Evolutionary conservation across 2,329 filamentous ascomycete species (phyloP).

Genomic region (Zelopaecilomyces penicillatus): DNA sequence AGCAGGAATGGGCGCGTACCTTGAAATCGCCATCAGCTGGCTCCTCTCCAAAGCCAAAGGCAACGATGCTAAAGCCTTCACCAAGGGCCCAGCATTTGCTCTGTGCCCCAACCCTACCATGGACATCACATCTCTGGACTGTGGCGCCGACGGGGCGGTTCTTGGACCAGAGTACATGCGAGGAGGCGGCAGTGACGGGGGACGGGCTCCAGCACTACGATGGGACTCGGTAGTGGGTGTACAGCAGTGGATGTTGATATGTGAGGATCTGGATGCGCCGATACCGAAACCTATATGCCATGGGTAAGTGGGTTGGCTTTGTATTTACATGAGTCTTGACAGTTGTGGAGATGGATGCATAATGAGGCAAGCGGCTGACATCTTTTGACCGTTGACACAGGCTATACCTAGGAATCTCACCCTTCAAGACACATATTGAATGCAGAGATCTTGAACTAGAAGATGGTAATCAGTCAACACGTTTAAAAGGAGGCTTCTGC

Average conservation of each 20-base stretch:
- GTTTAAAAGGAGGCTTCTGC: constrained; percentile 36
- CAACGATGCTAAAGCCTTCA: constrained; percentile 31
- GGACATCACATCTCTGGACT: constrained; percentile 29
- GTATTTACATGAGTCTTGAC: not conserved
- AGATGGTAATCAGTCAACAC: constrained; percentile 16
- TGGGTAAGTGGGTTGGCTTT: constrained; percentile 23
- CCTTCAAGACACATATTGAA: not conserved
- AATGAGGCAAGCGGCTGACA: too few species aligned
- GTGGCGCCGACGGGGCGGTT: constrained; percentile 27
- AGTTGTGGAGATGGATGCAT: not conserved
- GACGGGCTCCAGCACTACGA: constrained; percentile 30
- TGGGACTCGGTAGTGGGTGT: constrained; percentile 30
- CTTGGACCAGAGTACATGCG: constrained; percentile 29
- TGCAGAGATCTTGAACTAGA: constrained; percentile 28
- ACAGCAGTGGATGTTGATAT: constrained; percentile 37
- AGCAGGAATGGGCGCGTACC: constrained; percentile 16
- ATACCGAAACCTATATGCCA: constrained; percentile 36
- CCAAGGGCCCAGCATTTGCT: constrained; percentile 26
- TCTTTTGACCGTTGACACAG: too few species aligned
- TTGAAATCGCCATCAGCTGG: constrained; percentile 31
- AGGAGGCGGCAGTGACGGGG: constrained; percentile 21
- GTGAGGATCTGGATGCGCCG: constrained; percentile 39
- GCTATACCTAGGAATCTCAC: too few species aligned
- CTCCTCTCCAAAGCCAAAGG: constrained; percentile 29
- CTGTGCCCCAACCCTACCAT: constrained; percentile 27